Base-by-base conservation (phyloP, 1,139 yeast genomes). In the Saccharomycopsis phalli region DNA sequence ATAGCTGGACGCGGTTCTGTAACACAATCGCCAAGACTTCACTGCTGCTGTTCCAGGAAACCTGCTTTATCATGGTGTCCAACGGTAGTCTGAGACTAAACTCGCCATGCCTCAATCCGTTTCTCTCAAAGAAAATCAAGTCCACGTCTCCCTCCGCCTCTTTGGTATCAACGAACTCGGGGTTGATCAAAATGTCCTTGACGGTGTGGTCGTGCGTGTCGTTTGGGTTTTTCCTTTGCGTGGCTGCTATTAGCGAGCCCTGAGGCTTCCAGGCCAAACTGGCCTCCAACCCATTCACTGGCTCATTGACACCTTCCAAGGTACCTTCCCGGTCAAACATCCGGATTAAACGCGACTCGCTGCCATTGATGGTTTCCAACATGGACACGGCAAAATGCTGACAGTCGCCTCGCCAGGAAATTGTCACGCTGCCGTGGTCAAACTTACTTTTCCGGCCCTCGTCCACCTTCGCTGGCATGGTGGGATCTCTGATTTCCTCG, bases 381-480 rank as follows among this genome's bases (percentile, higher is more conserved):
- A 81, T 67, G 18, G 79, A 69, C 3, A 91, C 67, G 2, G 83
- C 74, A 50, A 93, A 81, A 55, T 63, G 87, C 50, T 82, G 93
- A 51, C 95, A 82, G 57, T 93, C 98, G 8, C 96, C 96, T 55
- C 98, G 73, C 99, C 99, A 93, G 31, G 94, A 74, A 4, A 91
- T 71, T 40, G 63, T 61, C 4, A 62, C 65, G 3, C 58, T 47
- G 16, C 57, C 57, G 17, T 61, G 56, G 53, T 80, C 88, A 54
- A 71, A 71, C 0, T 56, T 50, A 1, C 88, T 77, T 3, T 69
- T 52, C 1, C 66, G 64, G 35, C 97, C 97, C 25, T 65, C 60
- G 55, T 88, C 94, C 4, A 78, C 72, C 50, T 71, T 73, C 32
- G 76, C 73, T 0, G 80, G 80, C 59, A 91, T 82, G 0, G 98